Evolutionary conservation across 2,329 filamentous ascomycete genomes (phyloP), one percentile per base, ranked within the genome.

Genomic region (Botryotinia calthae): DNA sequence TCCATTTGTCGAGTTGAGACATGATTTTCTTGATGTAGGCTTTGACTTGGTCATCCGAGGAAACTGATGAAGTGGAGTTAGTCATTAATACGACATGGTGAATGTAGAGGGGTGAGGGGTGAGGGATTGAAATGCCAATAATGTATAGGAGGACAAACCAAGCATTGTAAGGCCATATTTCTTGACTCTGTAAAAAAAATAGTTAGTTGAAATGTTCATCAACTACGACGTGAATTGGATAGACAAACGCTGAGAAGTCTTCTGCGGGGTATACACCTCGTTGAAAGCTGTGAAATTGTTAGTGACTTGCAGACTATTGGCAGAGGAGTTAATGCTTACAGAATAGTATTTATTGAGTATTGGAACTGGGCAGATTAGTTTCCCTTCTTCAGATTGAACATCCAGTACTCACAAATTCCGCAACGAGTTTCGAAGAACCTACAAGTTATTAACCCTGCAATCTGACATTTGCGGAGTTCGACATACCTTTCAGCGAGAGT

Each of bases 1-100:
- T 98, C 96, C 96, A 99, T 82, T 93, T 94, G 85, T 97, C 95
- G 73, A 99, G 89, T 83, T 99, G 96, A 42, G 91, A 91, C 95
- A 98, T 99, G 85, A 99, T 98, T 84, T 97, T 97, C 84, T 97
- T 98, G 86, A 99, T 97, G 84, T 99, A 99, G 46, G 95, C 94
- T 84, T 97, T 97, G 81, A 99, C 96, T 84, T 99, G 95, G 85
- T 98, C 96, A 82, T 99, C 96, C 76, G 94, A 90, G 46, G 95
- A 97, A 69, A 98, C 95, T 90, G 31, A 1, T 25, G 31, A 42
- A n/a, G 67, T 16, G 2, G 40, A 58, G 40, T 73, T 59, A 70
- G 66, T n/a, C 31, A 14, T 42, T 18, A 16, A 25, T 12, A 31
- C 12, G 25, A 28, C 1, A 40, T 54, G 10, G 3, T n/a, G 34